These are phyloP conservation scores for Halenospora varia DNA, from an alignment of 495 filamentous ascomycete genomes.

Conservation along the genomic window DNA sequence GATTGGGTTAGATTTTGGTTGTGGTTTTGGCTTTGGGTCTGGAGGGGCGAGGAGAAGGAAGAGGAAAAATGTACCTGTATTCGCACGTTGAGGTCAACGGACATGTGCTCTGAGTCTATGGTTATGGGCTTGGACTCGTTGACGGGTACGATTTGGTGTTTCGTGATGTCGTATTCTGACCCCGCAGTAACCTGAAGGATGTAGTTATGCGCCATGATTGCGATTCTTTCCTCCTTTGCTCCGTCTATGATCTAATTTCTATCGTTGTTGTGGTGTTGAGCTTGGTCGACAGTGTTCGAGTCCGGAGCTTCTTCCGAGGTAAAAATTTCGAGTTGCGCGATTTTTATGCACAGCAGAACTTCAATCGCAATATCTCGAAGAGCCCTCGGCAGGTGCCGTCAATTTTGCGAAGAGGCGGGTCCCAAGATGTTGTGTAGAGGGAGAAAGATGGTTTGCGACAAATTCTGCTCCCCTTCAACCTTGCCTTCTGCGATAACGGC, in stretches of 20 bases:
- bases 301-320: too few species aligned
- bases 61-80: slow-evolving; percentile 49
- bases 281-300: too few species aligned
- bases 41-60: not conserved
- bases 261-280: not conserved
- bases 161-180: slow-evolving; percentile 59
- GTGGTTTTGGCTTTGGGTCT: not conserved
- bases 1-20: too few species aligned
- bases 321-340: not conserved
- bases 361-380: not conserved
- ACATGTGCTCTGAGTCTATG: slow-evolving; percentile 57
- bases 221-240: not conserved
- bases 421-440: not conserved
- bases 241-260: not conserved
- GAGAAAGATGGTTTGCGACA: not conserved
- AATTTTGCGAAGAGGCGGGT: not conserved
- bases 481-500: not conserved
- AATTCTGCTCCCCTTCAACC: not conserved
- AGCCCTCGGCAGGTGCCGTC: not conserved
- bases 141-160: slow-evolving; percentile 66
- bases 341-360: not conserved
- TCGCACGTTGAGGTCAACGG: slow-evolving; percentile 62
- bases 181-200: slow-evolving; percentile 72
- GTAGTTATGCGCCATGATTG: slow-evolving; percentile 58
- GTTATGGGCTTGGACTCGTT: slow-evolving; percentile 55